Conservation (phyloP, 306 rosid species). For the Vigna mungo region DNA sequence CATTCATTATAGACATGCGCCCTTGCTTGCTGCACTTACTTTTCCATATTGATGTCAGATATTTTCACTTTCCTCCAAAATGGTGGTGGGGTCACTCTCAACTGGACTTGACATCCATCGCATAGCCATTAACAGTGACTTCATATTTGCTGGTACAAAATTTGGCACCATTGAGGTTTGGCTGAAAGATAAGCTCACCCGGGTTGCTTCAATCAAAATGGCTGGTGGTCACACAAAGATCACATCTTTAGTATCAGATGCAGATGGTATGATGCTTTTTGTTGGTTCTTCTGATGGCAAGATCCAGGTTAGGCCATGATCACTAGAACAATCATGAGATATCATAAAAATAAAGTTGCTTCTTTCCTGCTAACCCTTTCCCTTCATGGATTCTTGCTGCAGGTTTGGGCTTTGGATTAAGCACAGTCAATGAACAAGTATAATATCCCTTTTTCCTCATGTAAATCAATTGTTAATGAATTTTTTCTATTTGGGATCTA, state of each 20-base stretch:
- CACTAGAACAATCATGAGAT: not conserved
- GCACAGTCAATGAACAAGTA: constrained; percentile 25
- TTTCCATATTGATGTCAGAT: constrained; percentile 47
- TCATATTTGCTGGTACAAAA: constrained; percentile 77
- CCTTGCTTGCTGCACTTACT: constrained; percentile 21
- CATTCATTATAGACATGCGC: not conserved
- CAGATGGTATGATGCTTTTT: constrained; percentile 68
- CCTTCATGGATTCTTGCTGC: constrained; percentile 38
- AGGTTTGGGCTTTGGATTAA: constrained; percentile 85
- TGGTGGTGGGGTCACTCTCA: constrained; percentile 69
- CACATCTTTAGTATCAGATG: constrained; percentile 68
- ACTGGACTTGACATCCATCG: constrained; percentile 77
- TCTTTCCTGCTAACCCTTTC: constrained; percentile 17
- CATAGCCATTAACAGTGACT: constrained; percentile 71
- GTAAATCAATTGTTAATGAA: constrained; percentile 43
- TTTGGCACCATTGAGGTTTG: constrained; percentile 82
- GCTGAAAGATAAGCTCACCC: constrained; percentile 66
- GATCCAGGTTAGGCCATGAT: constrained; percentile 69
- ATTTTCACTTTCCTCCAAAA: constrained; percentile 72
- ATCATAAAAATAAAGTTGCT: not conserved
- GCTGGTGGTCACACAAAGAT: constrained; percentile 73
- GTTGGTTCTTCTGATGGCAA: constrained; percentile 87
- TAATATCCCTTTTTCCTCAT: constrained; percentile 32
- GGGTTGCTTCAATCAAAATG: constrained; percentile 72
- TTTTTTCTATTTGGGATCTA: constrained; percentile 16